Evolutionary conservation across 2,329 filamentous ascomycete species (phyloP).

Genomic region (Sporothrix curviconia): DNA sequence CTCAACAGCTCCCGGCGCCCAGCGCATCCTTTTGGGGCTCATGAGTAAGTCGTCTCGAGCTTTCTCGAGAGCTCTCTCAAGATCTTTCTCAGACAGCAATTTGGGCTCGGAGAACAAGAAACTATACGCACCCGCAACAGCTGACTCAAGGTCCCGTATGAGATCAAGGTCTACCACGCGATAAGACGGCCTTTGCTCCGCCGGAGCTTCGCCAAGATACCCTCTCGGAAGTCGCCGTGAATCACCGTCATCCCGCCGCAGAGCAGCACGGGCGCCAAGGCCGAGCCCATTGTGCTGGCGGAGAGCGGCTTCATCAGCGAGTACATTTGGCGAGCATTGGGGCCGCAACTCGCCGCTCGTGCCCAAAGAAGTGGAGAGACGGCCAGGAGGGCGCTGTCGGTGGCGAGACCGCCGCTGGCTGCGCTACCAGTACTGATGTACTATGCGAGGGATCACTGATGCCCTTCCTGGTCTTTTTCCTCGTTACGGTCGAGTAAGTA

Average conservation of each 20-base stretch:
- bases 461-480: slow-evolving; percentile 56
- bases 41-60: slow-evolving; percentile 42
- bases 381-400: slow-evolving; percentile 52
- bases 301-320: slow-evolving; percentile 78
- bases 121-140: too few species aligned
- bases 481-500: slow-evolving; percentile 51
- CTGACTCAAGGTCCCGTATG: slow-evolving; percentile 75
- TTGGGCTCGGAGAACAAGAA: too few species aligned
- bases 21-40: slow-evolving; percentile 79
- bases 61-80: too few species aligned
- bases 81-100: too few species aligned
- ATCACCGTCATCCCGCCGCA: slow-evolving; percentile 53
- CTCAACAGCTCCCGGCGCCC: slow-evolving; percentile 74
- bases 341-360: slow-evolving; percentile 39
- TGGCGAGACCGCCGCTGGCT: slow-evolving; percentile 57
- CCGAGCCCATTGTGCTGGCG: slow-evolving; percentile 57
- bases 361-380: slow-evolving; percentile 48
- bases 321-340: slow-evolving; percentile 68
- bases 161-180: slow-evolving; percentile 72
- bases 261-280: slow-evolving; percentile 12
- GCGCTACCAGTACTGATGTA: slow-evolving; percentile 65
- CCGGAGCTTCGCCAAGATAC: slow-evolving; percentile 69
- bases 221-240: slow-evolving; percentile 83
- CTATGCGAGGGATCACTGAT: slow-evolving; percentile 81
- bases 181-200: slow-evolving; percentile 56